Conservation (phyloP, 192 early-diverging fungal genomes). For the Chytriomyces hyalinus region DNA sequence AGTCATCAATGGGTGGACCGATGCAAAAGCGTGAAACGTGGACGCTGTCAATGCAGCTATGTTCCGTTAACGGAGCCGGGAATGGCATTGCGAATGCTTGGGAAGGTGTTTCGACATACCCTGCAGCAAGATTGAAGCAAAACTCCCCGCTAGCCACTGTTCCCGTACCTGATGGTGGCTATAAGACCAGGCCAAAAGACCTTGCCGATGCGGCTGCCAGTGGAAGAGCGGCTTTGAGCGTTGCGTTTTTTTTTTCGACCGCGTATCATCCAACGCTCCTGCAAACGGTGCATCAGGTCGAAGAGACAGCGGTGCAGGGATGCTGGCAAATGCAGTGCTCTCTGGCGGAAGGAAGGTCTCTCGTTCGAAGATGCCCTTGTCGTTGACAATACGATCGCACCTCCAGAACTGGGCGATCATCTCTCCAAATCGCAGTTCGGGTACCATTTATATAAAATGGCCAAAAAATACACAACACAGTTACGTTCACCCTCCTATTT, state of each 20-base stretch:
- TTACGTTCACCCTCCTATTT: too few species aligned
- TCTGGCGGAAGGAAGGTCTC: slow-evolving; percentile 23
- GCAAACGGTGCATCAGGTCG: not conserved
- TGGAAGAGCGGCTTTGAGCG: slow-evolving; percentile 2
- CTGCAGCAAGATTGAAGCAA: slow-evolving; percentile 48
- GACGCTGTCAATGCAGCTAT: slow-evolving; percentile 11
- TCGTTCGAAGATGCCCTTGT: slow-evolving; percentile 38
- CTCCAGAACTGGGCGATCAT: too few species aligned
- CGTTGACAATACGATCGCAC: slow-evolving; percentile 15
- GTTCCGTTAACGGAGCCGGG: not conserved
- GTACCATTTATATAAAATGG: too few species aligned
- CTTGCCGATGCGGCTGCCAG: not conserved
- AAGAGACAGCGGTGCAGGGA: not conserved
- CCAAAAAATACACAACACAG: too few species aligned
- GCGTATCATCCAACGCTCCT: not conserved
- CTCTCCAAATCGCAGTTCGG: too few species aligned
- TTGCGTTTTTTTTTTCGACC: slow-evolving; percentile 36
- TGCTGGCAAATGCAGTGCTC: not conserved
- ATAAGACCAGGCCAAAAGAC: not conserved
- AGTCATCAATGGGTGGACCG: slow-evolving; percentile 44
- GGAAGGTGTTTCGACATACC: slow-evolving; percentile 38
- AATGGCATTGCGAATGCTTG: not conserved
- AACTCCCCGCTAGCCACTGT: not conserved
- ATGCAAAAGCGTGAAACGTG: slow-evolving; percentile 9
- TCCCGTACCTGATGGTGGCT: not conserved